Percentiles rank a stretch among this genome's conserved stretches.
Evolutionary conservation across 2,329 filamentous ascomycete genomes (phyloP).

Genomic region (Colletotrichum euphorbiae): DNA sequence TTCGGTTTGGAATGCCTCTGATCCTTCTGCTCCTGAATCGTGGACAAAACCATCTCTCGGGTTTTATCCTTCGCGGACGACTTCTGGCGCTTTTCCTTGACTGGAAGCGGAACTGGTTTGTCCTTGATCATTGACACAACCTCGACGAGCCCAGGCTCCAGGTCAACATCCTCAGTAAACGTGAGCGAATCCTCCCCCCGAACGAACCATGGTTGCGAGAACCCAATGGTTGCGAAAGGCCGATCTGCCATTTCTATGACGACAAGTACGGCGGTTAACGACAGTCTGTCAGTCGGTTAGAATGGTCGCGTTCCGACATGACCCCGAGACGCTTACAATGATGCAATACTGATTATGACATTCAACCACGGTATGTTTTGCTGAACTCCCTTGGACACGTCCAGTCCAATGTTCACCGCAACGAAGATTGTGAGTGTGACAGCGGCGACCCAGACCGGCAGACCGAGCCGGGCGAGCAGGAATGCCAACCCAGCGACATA

Average conservation of each 20-base stretch:
- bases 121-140: background rate
- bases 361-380: constrained; percentile 31
- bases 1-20: background rate
- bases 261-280: constrained; percentile 15
- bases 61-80: background rate
- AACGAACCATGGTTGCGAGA: constrained; percentile 30
- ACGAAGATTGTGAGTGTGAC: constrained; percentile 33
- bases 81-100: background rate
- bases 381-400: constrained; percentile 25
- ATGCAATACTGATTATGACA: constrained; percentile 33
- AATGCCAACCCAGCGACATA: constrained; percentile 28
- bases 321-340: constrained; percentile 7
- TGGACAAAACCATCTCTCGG: background rate
- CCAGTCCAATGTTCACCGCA: constrained; percentile 30
- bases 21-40: background rate
- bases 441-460: constrained; percentile 30
- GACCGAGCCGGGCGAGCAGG: constrained; percentile 21
- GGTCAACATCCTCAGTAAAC: background rate
- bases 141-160: background rate
- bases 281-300: constrained; percentile 6
- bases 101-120: too few relatives aligned
- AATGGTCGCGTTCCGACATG: too few relatives aligned
- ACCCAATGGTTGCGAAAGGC: constrained; percentile 29
- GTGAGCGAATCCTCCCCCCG: constrained; percentile 4
- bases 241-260: constrained; percentile 35